These are phyloP conservation scores for Puya raimondii DNA, from an alignment of 176 grass and related monocot genomes.

Conservation along the genomic window DNA sequence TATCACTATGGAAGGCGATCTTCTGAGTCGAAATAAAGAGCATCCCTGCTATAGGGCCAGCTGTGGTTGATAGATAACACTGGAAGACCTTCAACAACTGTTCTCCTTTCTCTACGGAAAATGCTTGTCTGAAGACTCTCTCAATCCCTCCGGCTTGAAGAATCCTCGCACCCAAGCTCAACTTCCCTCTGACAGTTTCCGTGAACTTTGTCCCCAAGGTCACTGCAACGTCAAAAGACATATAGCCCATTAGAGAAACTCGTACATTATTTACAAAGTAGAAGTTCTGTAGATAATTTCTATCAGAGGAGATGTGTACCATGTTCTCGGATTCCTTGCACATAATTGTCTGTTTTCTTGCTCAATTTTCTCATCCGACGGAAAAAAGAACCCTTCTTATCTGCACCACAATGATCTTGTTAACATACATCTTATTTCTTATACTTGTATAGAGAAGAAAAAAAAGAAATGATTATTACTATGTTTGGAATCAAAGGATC, in stretches of 20 bases:
- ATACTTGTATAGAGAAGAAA: neutral
- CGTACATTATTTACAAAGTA: neutral
- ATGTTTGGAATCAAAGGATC: neutral
- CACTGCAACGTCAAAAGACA: constrained; percentile 9
- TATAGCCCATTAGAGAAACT: neutral
- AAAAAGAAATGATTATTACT: neutral
- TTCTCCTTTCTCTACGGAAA: constrained; percentile 12
- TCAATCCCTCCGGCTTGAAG: constrained; percentile 16
- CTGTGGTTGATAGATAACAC: constrained; percentile 25
- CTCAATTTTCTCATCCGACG: constrained; percentile 20
- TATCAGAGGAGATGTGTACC: neutral
- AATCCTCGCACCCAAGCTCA: constrained; percentile 9
- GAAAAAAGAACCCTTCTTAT: neutral
- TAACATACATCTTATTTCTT: neutral
- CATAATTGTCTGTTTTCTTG: constrained; percentile 13
- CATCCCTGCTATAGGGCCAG: constrained; percentile 18
- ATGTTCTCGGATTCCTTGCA: constrained; percentile 19
- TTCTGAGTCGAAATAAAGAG: constrained; percentile 18
- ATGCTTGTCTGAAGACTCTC: constrained; percentile 15
- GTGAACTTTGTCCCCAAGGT: constrained; percentile 14
- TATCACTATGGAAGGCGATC: constrained; percentile 27
- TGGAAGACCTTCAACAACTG: constrained; percentile 23
- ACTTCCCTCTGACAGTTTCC: constrained; percentile 25
- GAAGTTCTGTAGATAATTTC: neutral
- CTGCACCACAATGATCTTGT: neutral